These are phyloP conservation scores for Eucalyptus curtisii DNA, from an alignment of 345 rosid species.

Conservation along the genomic window DNA sequence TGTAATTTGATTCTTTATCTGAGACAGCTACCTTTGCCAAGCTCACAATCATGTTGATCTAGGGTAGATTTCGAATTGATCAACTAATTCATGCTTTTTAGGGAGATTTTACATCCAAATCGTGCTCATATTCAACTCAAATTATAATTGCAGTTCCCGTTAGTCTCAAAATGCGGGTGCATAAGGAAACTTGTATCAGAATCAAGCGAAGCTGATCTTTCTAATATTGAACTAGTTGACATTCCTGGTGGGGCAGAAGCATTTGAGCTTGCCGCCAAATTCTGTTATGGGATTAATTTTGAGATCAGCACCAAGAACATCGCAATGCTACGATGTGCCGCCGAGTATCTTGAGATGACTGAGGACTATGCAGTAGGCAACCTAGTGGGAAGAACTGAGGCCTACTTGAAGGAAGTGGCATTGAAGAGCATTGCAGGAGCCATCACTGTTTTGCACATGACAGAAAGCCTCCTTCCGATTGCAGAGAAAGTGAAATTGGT, in stretches of 20 bases:
- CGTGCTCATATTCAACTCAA: not conserved
- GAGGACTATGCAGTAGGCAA: slow-evolving; percentile 74
- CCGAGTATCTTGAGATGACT: slow-evolving; percentile 87
- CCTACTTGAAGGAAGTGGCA: slow-evolving; percentile 73
- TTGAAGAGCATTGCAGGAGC: slow-evolving; percentile 62
- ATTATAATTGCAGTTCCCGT: slow-evolving; percentile 49
- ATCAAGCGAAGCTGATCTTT: slow-evolving; percentile 46
- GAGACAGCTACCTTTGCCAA: not conserved
- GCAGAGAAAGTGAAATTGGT: slow-evolving; percentile 80
- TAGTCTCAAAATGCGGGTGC: slow-evolving; percentile 68
- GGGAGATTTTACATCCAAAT: not conserved
- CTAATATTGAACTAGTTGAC: slow-evolving; percentile 36
- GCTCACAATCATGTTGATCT: not conserved
- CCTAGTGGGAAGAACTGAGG: slow-evolving; percentile 56
- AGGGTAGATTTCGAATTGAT: not conserved
- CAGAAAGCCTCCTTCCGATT: slow-evolving; percentile 41
- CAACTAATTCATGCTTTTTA: not conserved
- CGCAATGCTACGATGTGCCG: slow-evolving; percentile 62
- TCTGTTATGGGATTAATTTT: slow-evolving; percentile 87
- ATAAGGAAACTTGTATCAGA: slow-evolving; percentile 57
- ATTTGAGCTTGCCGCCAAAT: slow-evolving; percentile 83
- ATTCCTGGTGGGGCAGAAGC: slow-evolving; percentile 70
- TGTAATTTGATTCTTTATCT: not conserved
- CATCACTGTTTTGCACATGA: slow-evolving; percentile 43
- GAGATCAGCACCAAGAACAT: slow-evolving; percentile 77